Evolutionary conservation across 1,284 basidiomycete species (phyloP).

Genomic region (Anthracocystis walkeri): DNA sequence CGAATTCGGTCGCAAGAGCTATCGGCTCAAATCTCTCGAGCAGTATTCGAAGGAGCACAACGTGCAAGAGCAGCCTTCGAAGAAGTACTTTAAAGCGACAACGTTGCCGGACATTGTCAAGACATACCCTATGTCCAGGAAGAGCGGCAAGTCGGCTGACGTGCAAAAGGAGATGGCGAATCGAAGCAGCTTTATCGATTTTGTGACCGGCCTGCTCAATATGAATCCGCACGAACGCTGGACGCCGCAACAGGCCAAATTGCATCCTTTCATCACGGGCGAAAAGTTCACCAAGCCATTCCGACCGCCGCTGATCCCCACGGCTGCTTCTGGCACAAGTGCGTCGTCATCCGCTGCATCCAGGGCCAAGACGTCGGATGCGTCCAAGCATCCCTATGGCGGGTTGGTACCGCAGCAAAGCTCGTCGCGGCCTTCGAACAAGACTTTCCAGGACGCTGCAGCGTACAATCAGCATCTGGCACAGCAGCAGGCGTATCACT

Average conservation of each 20-base stretch:
- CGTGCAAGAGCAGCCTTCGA: slow-evolving; percentile 94
- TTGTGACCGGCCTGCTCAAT: slow-evolving; percentile 92
- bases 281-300: slow-evolving; percentile 79
- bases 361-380: slow-evolving; percentile 34
- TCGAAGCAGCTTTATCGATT: slow-evolving; percentile 94
- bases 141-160: slow-evolving; percentile 84
- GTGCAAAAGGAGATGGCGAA: slow-evolving; percentile 96
- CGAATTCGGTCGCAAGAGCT: slow-evolving; percentile 86
- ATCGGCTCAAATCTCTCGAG: slow-evolving; percentile 88
- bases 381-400: slow-evolving; percentile 89
- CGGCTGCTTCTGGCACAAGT: slow-evolving; percentile 16
- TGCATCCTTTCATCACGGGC: slow-evolving; percentile 98
- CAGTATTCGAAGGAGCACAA: slow-evolving; percentile 96
- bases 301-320: slow-evolving; percentile 63
- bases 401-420: slow-evolving; percentile 77
- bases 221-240: slow-evolving; percentile 94
- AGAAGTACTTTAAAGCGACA: slow-evolving; percentile 97
- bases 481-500: slow-evolving; percentile 92
- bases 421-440: slow-evolving; percentile 75
- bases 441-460: slow-evolving; percentile 91
- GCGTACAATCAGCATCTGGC: slow-evolving; percentile 92
- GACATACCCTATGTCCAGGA: slow-evolving; percentile 86
- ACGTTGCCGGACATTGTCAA: slow-evolving; percentile 95
- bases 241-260: slow-evolving; percentile 94
- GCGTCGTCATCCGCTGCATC: slow-evolving; percentile 17